Conservation (phyloP, 495 filamentous ascomycete species). For the Tuber borchii region DNA sequence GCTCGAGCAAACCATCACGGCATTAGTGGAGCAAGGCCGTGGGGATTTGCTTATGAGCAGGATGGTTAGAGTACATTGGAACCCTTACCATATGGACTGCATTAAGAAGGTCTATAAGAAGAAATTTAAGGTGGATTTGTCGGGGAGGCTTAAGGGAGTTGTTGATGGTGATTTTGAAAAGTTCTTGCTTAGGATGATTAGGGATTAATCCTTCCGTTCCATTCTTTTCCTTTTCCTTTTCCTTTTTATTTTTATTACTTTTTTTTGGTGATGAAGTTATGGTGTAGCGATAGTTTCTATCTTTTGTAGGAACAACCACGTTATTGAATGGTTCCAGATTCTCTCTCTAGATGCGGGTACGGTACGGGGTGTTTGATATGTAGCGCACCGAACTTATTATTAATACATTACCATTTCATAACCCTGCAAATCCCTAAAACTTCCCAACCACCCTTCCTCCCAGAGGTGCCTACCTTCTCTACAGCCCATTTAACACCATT, state of each 20-base stretch:
- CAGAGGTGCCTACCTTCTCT: slow-evolving; percentile 75
- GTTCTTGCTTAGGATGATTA: slow-evolving; percentile 52
- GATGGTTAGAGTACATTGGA: slow-evolving; percentile 78
- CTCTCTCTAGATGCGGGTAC: not conserved
- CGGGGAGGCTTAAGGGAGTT: slow-evolving; percentile 52
- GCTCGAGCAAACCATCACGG: slow-evolving; percentile 70
- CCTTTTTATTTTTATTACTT: not conserved
- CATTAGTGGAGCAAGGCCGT: slow-evolving; percentile 50
- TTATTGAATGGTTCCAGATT: not conserved
- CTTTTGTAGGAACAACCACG: not conserved
- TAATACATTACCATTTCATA: slow-evolving; percentile 21
- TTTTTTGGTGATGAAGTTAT: not conserved
- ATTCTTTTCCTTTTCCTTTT: not conserved
- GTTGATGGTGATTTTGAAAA: slow-evolving; percentile 53
- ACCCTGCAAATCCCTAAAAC: slow-evolving; percentile 40
- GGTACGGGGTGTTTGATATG: not conserved
- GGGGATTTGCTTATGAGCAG: slow-evolving; percentile 77
- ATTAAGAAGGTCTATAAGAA: slow-evolving; percentile 66
- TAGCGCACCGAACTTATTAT: not conserved
- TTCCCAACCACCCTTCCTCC: slow-evolving; percentile 88
- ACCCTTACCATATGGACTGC: slow-evolving; percentile 62
- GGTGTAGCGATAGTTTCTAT: not conserved
- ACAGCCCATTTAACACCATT: slow-evolving; percentile 59
- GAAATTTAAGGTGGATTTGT: slow-evolving; percentile 64
- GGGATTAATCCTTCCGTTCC: slow-evolving; percentile 19